Conservation (phyloP, 2,329 filamentous ascomycete genomes). For the Phialocephala subalpina region DNA sequence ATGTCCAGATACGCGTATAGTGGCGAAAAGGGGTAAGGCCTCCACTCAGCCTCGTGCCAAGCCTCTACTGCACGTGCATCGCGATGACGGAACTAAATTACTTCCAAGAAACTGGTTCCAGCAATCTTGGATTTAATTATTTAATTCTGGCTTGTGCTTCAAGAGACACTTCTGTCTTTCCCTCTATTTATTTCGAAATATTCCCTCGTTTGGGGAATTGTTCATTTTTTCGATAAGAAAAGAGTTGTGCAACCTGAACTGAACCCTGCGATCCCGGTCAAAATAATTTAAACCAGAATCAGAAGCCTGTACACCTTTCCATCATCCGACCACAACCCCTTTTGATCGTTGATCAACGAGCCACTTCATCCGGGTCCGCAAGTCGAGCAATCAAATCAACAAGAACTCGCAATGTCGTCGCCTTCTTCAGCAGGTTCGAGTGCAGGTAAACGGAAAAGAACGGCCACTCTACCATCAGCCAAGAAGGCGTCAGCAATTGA, state of each 20-base stretch:
- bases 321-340: slow-evolving; percentile 4
- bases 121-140: background rate
- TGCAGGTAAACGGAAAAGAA: slow-evolving; percentile 82
- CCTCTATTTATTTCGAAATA: background rate
- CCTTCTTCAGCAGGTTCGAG: slow-evolving; percentile 45
- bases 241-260: background rate
- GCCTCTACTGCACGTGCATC: background rate
- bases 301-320: slow-evolving; percentile 7
- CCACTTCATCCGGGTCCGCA: background rate
- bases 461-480: slow-evolving; percentile 56
- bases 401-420: slow-evolving; percentile 42
- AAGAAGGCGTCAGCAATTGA: slow-evolving; percentile 62
- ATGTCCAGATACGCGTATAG: background rate
- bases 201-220: background rate
- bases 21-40: background rate
- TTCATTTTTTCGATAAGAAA: slow-evolving; percentile 4
- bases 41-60: slow-evolving; percentile 14
- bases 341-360: slow-evolving; percentile 1
- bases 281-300: slow-evolving; percentile 15
- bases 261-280: slow-evolving; percentile 12
- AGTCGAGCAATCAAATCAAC: background rate
- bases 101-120: background rate
- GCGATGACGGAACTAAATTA: slow-evolving; percentile 1
- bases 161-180: background rate
- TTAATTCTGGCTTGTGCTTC: background rate